Percentiles rank a stretch among this genome's conserved stretches.
Conservation (phyloP, 768 basidiomycete species). For the Suillus subalutaceus region DNA sequence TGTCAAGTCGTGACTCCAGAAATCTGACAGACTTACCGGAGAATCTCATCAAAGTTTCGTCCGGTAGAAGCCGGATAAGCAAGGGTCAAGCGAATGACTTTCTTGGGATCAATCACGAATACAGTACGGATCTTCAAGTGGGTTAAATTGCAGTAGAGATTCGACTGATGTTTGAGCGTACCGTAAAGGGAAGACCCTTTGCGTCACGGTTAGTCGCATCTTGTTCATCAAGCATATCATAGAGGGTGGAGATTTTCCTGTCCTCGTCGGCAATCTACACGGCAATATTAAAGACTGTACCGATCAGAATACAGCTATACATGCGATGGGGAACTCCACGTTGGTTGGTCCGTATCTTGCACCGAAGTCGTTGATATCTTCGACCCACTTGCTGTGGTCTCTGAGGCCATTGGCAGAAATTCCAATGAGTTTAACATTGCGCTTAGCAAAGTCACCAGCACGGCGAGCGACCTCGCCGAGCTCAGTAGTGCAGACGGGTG, state of each 20-base stretch:
- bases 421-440: conserved; percentile 92
- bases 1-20: conserved; percentile 8
- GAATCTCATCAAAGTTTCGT: conserved; percentile 82
- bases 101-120: conserved; percentile 96
- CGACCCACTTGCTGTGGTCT: conserved; percentile 85
- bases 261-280: conserved; percentile 88
- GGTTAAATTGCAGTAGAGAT: conserved; percentile 1
- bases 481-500: conserved; percentile 96
- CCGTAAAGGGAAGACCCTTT: conserved; percentile 94
- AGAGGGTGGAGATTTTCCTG: conserved; percentile 80
- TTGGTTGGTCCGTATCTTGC: conserved; percentile 68
- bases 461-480: conserved; percentile 94
- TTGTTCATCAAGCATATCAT: conserved; percentile 97
- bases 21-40: conserved; percentile 42
- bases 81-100: conserved; percentile 87
- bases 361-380: conserved; percentile 86
- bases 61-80: conserved; percentile 96
- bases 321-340: conserved; percentile 90
- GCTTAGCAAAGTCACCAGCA: conserved; percentile 78
- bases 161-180: conserved; percentile 25
- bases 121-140: conserved; percentile 85
- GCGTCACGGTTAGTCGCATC: conserved; percentile 87
- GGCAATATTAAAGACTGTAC: not conserved
- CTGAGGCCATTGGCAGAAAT: conserved; percentile 89
- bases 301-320: conserved; percentile 25